phyloP scores from a whole-genome alignment of 108 stramenopile species.

The Epithemia pelagica region DNA sequence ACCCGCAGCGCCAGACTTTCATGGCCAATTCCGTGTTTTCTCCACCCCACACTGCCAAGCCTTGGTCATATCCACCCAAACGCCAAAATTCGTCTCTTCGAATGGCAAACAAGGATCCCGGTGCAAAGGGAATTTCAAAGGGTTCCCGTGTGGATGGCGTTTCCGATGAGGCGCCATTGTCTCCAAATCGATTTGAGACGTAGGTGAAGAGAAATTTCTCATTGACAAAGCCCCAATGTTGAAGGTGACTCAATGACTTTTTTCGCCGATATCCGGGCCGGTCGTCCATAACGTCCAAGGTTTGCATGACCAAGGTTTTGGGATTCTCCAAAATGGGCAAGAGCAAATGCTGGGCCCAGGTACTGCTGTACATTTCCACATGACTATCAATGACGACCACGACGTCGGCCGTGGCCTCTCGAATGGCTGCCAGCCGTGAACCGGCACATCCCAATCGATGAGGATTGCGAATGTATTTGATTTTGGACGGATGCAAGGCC shows the following conservation, averaged over 20 bases:
- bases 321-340: constrained; percentile 41
- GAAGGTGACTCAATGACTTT: neutral
- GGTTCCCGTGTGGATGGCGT: constrained; percentile 20
- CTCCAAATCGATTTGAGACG: neutral
- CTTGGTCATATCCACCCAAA: constrained; percentile 40
- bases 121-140: constrained; percentile 45
- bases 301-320: constrained; percentile 39
- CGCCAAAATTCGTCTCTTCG: constrained; percentile 49
- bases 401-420: constrained; percentile 29
- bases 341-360: constrained; percentile 42
- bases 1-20: constrained; percentile 47
- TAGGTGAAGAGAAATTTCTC: constrained; percentile 29
- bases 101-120: constrained; percentile 45
- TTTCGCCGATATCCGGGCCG: constrained; percentile 13
- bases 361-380: constrained; percentile 31
- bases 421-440: constrained; percentile 29
- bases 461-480: constrained; percentile 30
- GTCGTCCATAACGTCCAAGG: constrained; percentile 41
- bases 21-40: constrained; percentile 47
- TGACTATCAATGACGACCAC: constrained; percentile 45
- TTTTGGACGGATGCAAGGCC: constrained; percentile 12
- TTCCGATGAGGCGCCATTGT: constrained; percentile 13
- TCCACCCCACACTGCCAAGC: constrained; percentile 45
- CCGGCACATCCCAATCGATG: constrained; percentile 40
- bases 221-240: constrained; percentile 23